Base-by-base conservation (phyloP, 2,329 filamentous ascomycete genomes). In the Fusarium anguioides region DNA sequence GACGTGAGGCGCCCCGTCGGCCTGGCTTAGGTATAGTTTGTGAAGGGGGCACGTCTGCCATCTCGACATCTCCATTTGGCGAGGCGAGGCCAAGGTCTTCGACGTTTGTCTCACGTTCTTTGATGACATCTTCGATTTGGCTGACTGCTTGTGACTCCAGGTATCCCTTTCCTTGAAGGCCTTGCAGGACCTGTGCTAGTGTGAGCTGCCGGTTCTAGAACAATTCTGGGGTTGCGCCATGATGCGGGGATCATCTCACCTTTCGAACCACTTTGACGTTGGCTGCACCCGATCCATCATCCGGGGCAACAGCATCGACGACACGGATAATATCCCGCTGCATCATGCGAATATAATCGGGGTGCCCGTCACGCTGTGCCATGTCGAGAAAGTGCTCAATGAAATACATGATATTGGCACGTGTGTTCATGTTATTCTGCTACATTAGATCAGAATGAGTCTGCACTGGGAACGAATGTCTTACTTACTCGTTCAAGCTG, bases 321-420 rank as follows among this genome's bases (percentile, higher is more conserved):
- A 99, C 91, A 11, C 92, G 86, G 31, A 96, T 84, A 37, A 99
- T 97, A 76, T 99, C 96, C 44, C 94, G 86, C 79, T 97, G 92
- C 81, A 99, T 92, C 93, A 98, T 97, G 49, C 91, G 88, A 26
- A 97, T 89, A 75, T 97, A 99, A 65, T 93, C 90, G 51, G 86
- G 81, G 71, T 96, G 89, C 66, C 89, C 87, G 69, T 93, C 92
- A 69, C 89, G 91, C 65, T 88, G 86, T 21, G 93, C 92, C 80
- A 93, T 85, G 76, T 98, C 95, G 76, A 96, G 92, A 70, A 99
- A 92, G 71, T 95, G 91, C 75, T 98, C 95, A 75, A 99, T 91
- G 79, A 99, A 99, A 80, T 97, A 99, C 91, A 99, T 97, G 78
- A 99, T 98, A 77, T 99, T 99, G 60, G 96, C 96, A 62, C 95